Base-by-base conservation (phyloP, 2,329 filamentous ascomycete genomes). In the Fusarium continuum region DNA sequence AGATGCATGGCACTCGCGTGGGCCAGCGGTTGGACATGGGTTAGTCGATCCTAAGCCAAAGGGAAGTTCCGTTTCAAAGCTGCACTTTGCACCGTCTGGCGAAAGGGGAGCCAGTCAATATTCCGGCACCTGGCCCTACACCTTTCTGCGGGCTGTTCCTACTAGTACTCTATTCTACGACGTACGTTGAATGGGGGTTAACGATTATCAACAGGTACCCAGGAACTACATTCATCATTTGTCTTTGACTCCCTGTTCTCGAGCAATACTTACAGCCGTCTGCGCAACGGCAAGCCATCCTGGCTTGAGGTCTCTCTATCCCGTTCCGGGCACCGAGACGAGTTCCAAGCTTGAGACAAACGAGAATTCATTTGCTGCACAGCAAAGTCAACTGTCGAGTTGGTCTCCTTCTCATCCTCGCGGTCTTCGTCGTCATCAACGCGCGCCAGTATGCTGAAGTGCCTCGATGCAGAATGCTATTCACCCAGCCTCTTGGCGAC, bases 401-500 rank as follows among this genome's bases (percentile, higher is more conserved):
- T 60, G 10, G 66, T 55, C 40, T 70, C 67, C 8, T 68, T 63
- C 26, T 67, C n/a, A n/a, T n/a, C 63, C 22, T 64, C 61, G 3
- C 31, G 28, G 19, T 49, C 49, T 25, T 65, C 62, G 16, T 59
- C 63, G 8, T 60, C 55, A 14, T 69, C 68, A 22, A 65, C 63
- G 23, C 73, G 73, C 7, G 67, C 64, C 34, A 72, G 68, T 22
- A 74, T 69, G 58, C 70, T 74, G 40, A 78, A 79, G 68, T 79
- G 78, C 7, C 77, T 71, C 8, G 73, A 75, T 5, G 65, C 57
- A 20, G 71, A 69, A 64, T 82, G 79, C 69, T 75, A 81, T 72
- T 86, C 83, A 53, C 83, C 82, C 13, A 87, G 73, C 23, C 84
- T 75, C 70, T 79, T 82, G 36, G 84, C 83, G 63, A 87, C 84